phyloP scores from a whole-genome alignment of 1,284 basidiomycete genomes.

The Meripilus lineatus region DNA sequence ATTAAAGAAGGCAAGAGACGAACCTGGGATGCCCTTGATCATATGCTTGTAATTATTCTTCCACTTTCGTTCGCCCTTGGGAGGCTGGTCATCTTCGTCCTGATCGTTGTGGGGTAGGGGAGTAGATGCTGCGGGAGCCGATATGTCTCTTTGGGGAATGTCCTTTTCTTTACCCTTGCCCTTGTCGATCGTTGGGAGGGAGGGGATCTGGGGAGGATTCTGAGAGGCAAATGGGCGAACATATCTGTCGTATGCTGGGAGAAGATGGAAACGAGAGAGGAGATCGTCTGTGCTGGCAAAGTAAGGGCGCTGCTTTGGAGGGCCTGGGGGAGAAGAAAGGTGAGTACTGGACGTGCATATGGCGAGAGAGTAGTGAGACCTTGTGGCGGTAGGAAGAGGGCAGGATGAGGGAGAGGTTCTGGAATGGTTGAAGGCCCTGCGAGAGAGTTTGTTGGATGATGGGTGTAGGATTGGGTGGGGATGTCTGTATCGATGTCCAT shows the following conservation, averaged over 20 bases:
- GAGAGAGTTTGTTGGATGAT: conserved; percentile 27
- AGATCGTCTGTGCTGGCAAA: conserved; percentile 73
- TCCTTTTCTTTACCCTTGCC: conserved; percentile 62
- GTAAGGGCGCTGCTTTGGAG: conserved; percentile 41
- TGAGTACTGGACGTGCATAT: conserved; percentile 13
- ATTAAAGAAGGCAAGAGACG: conserved; percentile 23
- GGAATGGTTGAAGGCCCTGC: conserved; percentile 29
- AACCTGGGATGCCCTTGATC: conserved; percentile 72
- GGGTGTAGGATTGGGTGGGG: conserved; percentile 8
- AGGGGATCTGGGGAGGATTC: conserved; percentile 12
- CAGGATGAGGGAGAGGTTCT: conserved; percentile 18
- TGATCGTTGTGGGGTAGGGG: neutral
- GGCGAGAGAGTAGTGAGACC: conserved; percentile 20
- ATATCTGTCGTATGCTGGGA: conserved; percentile 70
- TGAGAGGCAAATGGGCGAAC: conserved; percentile 46
- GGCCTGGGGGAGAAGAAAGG: conserved; percentile 27
- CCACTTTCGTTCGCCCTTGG: conserved; percentile 65
- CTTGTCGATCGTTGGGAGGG: conserved; percentile 38
- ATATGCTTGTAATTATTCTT: conserved; percentile 75
- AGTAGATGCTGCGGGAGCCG: conserved; percentile 21
- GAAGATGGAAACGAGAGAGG: conserved; percentile 60
- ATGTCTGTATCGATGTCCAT: neutral
- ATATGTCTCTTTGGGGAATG: conserved; percentile 23
- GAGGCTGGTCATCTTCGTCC: conserved; percentile 48
- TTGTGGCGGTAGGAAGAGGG: conserved; percentile 29